Conservation (phyloP, 2,329 filamentous ascomycete genomes). For the Westerdykella aurantiaca region DNA sequence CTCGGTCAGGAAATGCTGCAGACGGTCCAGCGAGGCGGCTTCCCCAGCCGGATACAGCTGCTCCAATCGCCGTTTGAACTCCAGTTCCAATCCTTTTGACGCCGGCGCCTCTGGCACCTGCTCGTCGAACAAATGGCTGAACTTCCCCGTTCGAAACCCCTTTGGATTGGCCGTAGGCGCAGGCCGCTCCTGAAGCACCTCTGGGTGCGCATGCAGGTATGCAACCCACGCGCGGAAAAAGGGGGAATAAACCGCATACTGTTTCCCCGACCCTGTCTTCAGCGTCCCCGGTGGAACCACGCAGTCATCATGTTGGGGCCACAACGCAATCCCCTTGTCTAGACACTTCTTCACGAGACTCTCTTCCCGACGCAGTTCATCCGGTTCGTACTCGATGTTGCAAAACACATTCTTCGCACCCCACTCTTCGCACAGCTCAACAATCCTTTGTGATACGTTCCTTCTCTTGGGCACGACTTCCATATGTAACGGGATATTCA, state of each 20-base stretch:
- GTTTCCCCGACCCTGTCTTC: slow-evolving; percentile 61
- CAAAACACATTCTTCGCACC: slow-evolving; percentile 68
- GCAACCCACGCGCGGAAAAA: slow-evolving; percentile 76
- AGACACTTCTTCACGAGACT: slow-evolving; percentile 57
- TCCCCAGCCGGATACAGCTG: slow-evolving; percentile 44
- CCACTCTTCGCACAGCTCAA: slow-evolving; percentile 66
- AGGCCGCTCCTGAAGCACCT: slow-evolving; percentile 59
- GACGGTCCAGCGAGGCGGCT: slow-evolving; percentile 38
- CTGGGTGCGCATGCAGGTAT: slow-evolving; percentile 63
- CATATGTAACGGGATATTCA: slow-evolving; percentile 73
- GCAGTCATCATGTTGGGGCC: slow-evolving; percentile 74
- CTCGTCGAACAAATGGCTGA: slow-evolving; percentile 36
- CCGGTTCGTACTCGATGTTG: slow-evolving; percentile 88
- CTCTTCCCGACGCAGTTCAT: slow-evolving; percentile 75
- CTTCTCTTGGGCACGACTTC: slow-evolving; percentile 65
- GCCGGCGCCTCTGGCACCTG: slow-evolving; percentile 46
- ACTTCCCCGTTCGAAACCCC: slow-evolving; percentile 41
- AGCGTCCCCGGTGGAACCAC: slow-evolving; percentile 70
- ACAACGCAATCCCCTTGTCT: slow-evolving; percentile 60
- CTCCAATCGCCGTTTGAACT: slow-evolving; percentile 35
- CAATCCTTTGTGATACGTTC: slow-evolving; percentile 54
- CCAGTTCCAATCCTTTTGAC: slow-evolving; percentile 52
- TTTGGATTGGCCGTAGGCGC: slow-evolving; percentile 53
- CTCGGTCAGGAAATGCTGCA: slow-evolving; percentile 43
- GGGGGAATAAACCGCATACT: slow-evolving; percentile 78